phyloP scores from a whole-genome alignment of 257 asterid genomes.

The Verbena officinalis region DNA sequence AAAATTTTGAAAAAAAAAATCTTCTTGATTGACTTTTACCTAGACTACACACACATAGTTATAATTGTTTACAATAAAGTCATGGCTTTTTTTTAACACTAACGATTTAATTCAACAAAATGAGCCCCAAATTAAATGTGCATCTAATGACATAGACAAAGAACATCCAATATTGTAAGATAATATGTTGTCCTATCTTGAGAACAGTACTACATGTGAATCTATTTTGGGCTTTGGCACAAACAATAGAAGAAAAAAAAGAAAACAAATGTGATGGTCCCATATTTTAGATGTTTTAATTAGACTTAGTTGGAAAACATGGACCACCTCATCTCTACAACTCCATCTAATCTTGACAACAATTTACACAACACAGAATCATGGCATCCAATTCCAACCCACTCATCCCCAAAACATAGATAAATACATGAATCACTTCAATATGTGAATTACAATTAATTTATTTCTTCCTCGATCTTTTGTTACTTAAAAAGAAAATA shows the following conservation, averaged over 20 bases:
- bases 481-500: slow-evolving; percentile 27
- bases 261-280: slow-evolving; percentile 54
- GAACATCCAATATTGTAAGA: not conserved
- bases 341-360: slow-evolving; percentile 64
- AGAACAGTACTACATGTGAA: slow-evolving; percentile 38
- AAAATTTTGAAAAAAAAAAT: not conserved
- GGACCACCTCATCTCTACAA: slow-evolving; percentile 85
- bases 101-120: not conserved
- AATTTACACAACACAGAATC: slow-evolving; percentile 49
- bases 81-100: not conserved
- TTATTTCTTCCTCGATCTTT: too few species aligned
- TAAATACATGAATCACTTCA: slow-evolving; percentile 32
- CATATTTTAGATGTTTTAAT: slow-evolving; percentile 54
- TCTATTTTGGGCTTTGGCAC: slow-evolving; percentile 27
- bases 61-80: not conserved
- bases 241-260: slow-evolving; percentile 7
- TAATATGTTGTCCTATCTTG: slow-evolving; percentile 8
- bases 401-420: not conserved
- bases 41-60: too few species aligned
- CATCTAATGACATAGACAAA: slow-evolving; percentile 4
- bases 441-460: too few species aligned
- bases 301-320: slow-evolving; percentile 70
- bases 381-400: slow-evolving; percentile 57
- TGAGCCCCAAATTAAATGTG: slow-evolving; percentile 2
- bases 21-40: too few species aligned